Evolutionary conservation across 495 filamentous ascomycete species (phyloP).

Genomic region (Aspergillus sclerotioniger): DNA sequence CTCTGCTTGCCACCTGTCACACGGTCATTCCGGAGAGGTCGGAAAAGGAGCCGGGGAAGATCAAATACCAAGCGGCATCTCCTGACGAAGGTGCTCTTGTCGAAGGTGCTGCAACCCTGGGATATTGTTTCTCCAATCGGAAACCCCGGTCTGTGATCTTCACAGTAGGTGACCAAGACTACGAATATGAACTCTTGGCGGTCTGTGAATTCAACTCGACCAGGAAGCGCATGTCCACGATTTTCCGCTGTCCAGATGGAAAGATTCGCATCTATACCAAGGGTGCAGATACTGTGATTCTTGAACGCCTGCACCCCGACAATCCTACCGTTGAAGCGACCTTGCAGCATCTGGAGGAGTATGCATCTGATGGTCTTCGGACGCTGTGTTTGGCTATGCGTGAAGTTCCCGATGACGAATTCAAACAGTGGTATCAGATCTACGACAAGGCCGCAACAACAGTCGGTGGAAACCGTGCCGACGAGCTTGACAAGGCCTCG

Average conservation of each 20-base stretch:
- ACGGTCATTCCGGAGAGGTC: slow-evolving; percentile 93
- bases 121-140: slow-evolving; percentile 86
- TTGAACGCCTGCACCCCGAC: slow-evolving; percentile 75
- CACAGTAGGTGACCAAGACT: slow-evolving; percentile 63
- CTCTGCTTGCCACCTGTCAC: slow-evolving; percentile 87
- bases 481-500: slow-evolving; percentile 95
- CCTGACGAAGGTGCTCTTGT: slow-evolving; percentile 97
- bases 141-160: slow-evolving; percentile 86
- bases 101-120: slow-evolving; percentile 80
- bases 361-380: slow-evolving; percentile 92
- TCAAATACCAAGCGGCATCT: slow-evolving; percentile 98
- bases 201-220: slow-evolving; percentile 99
- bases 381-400: slow-evolving; percentile 96
- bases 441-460: slow-evolving; percentile 90
- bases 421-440: slow-evolving; percentile 80
- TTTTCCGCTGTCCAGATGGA: slow-evolving; percentile 94
- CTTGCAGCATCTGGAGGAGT: slow-evolving; percentile 92
- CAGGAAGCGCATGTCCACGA: slow-evolving; percentile 95
- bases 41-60: slow-evolving; percentile 69
- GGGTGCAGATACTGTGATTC: slow-evolving; percentile 95
- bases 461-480: slow-evolving; percentile 84
- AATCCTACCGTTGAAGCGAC: slow-evolving; percentile 87
- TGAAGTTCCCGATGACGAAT: slow-evolving; percentile 89
- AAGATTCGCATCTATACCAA: slow-evolving; percentile 93
- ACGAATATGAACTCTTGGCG: slow-evolving; percentile 87